Base-by-base conservation (phyloP, 2,329 filamentous ascomycete genomes). In the Akanthomyces lecanii region DNA sequence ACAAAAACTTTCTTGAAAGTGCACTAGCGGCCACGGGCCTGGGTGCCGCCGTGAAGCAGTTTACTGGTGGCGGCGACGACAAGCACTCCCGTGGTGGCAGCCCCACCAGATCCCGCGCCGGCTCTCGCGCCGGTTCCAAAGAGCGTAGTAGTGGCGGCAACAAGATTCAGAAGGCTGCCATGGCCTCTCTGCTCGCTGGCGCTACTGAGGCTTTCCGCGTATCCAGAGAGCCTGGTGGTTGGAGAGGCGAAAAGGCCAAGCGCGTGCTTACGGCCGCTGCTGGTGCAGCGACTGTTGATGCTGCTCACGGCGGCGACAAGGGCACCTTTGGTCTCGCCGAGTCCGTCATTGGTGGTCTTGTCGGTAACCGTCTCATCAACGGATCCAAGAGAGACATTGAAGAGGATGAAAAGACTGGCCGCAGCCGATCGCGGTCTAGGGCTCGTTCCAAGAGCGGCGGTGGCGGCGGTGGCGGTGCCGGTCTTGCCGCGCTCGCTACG, bases 201-300 rank as follows among this genome's bases (percentile, higher is more conserved):
- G 94, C 93, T 47, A 90, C 92, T 61, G 93, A 97, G 76, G 94
- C 94, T 48, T 96, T 96, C 82, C 89, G 91, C 65, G 88, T 92
- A 63, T 88, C 93, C 73, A 96, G 94, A 71, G 90, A 95, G 66
- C 90, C 92, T 2, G 94, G 94, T 61, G 85, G 89, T 50, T 97
- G 93, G 92, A 89, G 88, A 66, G 94, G 93, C 44, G 89, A 91
- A 66, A 97, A 97, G 78, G 91, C 92, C 67, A 95, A 92, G 79
- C 91, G 94, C 59, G 86, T 98, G 65, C 84, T 96, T 55, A 97
- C 94, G 25, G 93, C 92, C 54, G 94, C 94, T 30, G 84, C 85
- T 30, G 89, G 91, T 76, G 92, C 94, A 64, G 94, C 91, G 68
- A 90, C 92, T 63, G 89, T 97, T 65, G 92, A 97, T 74, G 87